Conservation (phyloP, 75 land plant genomes). For the Larix kaempferi region DNA sequence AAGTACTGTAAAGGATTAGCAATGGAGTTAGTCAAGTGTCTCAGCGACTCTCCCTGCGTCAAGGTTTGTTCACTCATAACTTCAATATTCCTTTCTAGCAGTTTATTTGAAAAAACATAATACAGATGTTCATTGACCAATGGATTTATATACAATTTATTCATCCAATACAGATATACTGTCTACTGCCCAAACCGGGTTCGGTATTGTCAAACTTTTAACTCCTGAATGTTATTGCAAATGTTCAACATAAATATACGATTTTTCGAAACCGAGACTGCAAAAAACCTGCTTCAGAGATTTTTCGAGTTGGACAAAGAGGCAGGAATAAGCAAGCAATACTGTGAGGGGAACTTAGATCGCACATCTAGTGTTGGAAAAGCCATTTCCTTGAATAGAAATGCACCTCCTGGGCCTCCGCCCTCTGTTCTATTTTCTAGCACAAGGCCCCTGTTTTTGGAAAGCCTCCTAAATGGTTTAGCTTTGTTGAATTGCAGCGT, state of each 20-base stretch:
- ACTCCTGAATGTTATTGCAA: too few relatives aligned
- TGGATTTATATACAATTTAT: too few relatives aligned
- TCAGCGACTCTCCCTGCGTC: constrained; percentile 76
- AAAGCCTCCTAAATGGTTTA: constrained; percentile 80
- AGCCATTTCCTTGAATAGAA: constrained; percentile 49
- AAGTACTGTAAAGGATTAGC: constrained; percentile 97
- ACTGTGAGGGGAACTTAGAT: constrained; percentile 23
- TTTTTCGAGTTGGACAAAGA: constrained; percentile 30
- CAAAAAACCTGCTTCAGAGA: constrained; percentile 36
- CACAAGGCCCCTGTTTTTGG: constrained; percentile 91
- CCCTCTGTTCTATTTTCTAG: constrained; percentile 92
- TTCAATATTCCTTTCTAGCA: too few relatives aligned
- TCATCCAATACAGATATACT: too few relatives aligned
- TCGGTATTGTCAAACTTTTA: too few relatives aligned
- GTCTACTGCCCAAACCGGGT: too few relatives aligned
- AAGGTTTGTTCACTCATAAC: constrained; percentile 42
- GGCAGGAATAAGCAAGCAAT: constrained; percentile 17
- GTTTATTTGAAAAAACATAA: too few relatives aligned
- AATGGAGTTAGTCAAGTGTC: constrained; percentile 87
- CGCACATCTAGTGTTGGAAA: constrained; percentile 51
- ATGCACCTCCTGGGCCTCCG: constrained; percentile 68
- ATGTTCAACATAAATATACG: too few relatives aligned
- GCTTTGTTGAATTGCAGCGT: constrained; percentile 65
- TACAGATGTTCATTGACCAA: too few relatives aligned
- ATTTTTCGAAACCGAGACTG: neutral